These are phyloP conservation scores for Lachancea dasiensis DNA, from an alignment of 805 yeast genomes.

Conservation along the genomic window DNA sequence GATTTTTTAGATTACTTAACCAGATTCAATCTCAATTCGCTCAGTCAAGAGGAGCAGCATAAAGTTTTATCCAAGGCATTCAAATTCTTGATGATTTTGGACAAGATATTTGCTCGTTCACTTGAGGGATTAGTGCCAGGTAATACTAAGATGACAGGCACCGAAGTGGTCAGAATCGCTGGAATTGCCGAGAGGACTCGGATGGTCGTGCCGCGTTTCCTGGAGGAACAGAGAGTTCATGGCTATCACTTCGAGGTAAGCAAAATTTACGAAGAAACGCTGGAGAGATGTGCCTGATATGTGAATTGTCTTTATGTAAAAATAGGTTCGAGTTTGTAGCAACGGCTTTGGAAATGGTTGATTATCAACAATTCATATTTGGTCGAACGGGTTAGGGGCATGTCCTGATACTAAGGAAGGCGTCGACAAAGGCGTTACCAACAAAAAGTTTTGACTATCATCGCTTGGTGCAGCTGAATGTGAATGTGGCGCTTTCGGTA, in stretches of 20 bases:
- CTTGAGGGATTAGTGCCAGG: slow-evolving; percentile 35
- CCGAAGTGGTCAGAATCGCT: slow-evolving; percentile 47
- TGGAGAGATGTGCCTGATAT: slow-evolving; percentile 33
- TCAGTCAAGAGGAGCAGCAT: slow-evolving; percentile 18
- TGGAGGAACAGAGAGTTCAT: slow-evolving; percentile 32
- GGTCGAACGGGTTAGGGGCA: slow-evolving; percentile 13
- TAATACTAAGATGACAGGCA: slow-evolving; percentile 35
- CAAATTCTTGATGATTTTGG: slow-evolving; percentile 36
- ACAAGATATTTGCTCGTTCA: slow-evolving; percentile 36
- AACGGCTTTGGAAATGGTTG: background rate
- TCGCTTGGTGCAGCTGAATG: slow-evolving; percentile 1
- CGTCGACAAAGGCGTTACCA: slow-evolving; percentile 13
- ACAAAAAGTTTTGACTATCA: slow-evolving; percentile 3
- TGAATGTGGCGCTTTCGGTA: too few species aligned
- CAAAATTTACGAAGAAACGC: slow-evolving; percentile 38
- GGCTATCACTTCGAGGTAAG: slow-evolving; percentile 43
- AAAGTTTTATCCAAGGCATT: slow-evolving; percentile 35
- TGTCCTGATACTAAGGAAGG: slow-evolving; percentile 12
- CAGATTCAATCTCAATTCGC: slow-evolving; percentile 33
- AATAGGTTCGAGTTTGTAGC: background rate
- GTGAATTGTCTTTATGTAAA: background rate
- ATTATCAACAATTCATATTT: too few species aligned
- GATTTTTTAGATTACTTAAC: slow-evolving; percentile 58
- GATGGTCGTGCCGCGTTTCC: slow-evolving; percentile 33
- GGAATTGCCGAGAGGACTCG: slow-evolving; percentile 52